Evolutionary conservation across 192 early-diverging fungal genomes (phyloP).

Genomic region (Coemansia sp.): DNA sequence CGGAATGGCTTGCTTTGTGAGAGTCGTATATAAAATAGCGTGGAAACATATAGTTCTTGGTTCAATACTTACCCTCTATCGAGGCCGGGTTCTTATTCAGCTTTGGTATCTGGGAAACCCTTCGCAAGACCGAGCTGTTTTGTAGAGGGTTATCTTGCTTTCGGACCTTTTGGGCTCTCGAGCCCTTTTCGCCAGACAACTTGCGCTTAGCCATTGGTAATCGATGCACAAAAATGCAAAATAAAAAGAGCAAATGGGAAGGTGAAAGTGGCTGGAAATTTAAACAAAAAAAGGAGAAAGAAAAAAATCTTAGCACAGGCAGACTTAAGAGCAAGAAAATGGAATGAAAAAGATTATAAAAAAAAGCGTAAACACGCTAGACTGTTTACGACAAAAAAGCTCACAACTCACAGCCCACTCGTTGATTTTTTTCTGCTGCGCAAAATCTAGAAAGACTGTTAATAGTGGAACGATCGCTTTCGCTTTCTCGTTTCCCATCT

Average conservation of each 20-base stretch:
- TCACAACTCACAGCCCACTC: neutral
- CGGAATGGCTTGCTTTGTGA: neutral
- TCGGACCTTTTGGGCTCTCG: neutral
- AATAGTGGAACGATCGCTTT: neutral
- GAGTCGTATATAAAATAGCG: neutral
- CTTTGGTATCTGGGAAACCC: neutral
- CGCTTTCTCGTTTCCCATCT: neutral
- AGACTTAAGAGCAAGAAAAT: neutral
- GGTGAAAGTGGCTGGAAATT: neutral
- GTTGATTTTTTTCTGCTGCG: neutral
- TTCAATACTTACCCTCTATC: neutral
- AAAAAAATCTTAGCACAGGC: neutral
- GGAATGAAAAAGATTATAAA: neutral
- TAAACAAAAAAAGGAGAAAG: neutral
- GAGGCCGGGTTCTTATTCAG: too few relatives aligned
- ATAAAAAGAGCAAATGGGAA: neutral
- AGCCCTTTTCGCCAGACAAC: neutral
- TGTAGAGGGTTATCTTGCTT: neutral
- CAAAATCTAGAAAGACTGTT: neutral
- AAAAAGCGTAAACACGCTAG: neutral
- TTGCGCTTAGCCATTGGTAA: slow-evolving; percentile 1
- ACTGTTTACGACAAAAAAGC: neutral
- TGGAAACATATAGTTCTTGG: neutral
- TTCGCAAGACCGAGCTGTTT: neutral
- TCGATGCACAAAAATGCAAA: neutral